Evolutionary conservation across 176 grass and related monocot genomes (phyloP), one percentile per base, ranked within the genome.

Genomic region (Oryza punctata): DNA sequence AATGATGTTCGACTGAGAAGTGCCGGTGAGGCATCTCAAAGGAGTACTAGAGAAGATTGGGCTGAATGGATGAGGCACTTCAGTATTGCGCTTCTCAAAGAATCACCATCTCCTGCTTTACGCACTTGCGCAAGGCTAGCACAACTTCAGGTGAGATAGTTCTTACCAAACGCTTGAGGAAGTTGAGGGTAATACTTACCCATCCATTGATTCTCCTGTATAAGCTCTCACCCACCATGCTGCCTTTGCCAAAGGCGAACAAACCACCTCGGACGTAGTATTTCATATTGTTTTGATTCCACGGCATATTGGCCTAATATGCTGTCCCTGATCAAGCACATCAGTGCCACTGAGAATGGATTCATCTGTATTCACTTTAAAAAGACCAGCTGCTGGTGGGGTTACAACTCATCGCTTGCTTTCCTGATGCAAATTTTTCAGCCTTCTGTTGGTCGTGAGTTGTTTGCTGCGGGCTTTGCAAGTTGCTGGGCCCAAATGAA

Each of bases 61-160:
- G 93, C 93, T 67, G 96, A 98, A 88, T 98, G 96, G 93, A 98
- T 95, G 96, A 91, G 96, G 41, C 96, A 98, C 93, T 98, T 98
- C 83, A 98, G 92, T 82, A 98, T 94, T 32, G 96, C 94, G 76
- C 91, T 98, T 81, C 93, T 98, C 40, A 98, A 95, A 86, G 96
- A 98, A 73, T 98, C 96, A 24, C 96, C 96, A 52, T 93, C 93
- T 84, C 96, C 96, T 84, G 96, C 96, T 87, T 88, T 98, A 40
- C 91, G 91, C 24, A 98, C 96, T 61, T 98, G 96, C 71, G 93
- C 93, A 75, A 95, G 91, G 80, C 93, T 98, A 52, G 96, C 93
- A 63, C 96, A 95, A 80, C 85, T 95, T 75, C 96, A 98, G 91
- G 96, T 98, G 77, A 80, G 41, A 6, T 81, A 49, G n/a, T 78